Base-by-base conservation (phyloP, 345 rosid species). In the Lepidium didymum region DNA sequence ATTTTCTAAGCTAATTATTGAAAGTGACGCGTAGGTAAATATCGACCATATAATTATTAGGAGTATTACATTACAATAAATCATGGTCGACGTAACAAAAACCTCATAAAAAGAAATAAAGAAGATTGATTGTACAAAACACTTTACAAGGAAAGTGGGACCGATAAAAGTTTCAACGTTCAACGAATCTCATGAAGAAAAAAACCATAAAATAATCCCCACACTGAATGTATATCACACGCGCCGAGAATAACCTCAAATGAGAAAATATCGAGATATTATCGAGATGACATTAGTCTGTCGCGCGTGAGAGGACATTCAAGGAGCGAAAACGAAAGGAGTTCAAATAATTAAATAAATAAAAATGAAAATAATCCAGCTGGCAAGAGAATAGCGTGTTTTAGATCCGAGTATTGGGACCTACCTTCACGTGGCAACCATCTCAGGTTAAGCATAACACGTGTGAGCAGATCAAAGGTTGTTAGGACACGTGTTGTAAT, bases 251-350 rank as follows among this genome's bases (percentile, higher is more conserved):
- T 14, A 19, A 25, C 10, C 13, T 6, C 49, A 68, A 8, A 45
- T 8, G 34, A 46, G 15, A 46, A 35, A 60, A 42, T 71, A 64
- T 62, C 35, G 18, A 68, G 64, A 57, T 68, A 68, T 37, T 25
- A 58, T 69, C 73, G 65, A 38, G 64, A 51, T 40, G 52, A 41
- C 31, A 52, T 4, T 31, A 62, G 45, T 34, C 41, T 71, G 75
- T 71, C 72, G 77, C 77, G 77, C 42, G 77, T 73, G 72, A 21
- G 67, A 66, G 62, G 19, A 56, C 77, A 66, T 51, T 44, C 18
- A 29, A 37, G 23, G 31, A 16, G 35, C 7, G 57, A 64, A 38
- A 72, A 31, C 59, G 58, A 72, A 56, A 72, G 64, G 37, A 41
- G 71, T 65, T 57, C 6, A 64, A 37, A 2, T 25, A 25, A 25